Evolutionary conservation across 2,329 filamentous ascomycete species (phyloP).

Genomic region (Penicillium occitanis): DNA sequence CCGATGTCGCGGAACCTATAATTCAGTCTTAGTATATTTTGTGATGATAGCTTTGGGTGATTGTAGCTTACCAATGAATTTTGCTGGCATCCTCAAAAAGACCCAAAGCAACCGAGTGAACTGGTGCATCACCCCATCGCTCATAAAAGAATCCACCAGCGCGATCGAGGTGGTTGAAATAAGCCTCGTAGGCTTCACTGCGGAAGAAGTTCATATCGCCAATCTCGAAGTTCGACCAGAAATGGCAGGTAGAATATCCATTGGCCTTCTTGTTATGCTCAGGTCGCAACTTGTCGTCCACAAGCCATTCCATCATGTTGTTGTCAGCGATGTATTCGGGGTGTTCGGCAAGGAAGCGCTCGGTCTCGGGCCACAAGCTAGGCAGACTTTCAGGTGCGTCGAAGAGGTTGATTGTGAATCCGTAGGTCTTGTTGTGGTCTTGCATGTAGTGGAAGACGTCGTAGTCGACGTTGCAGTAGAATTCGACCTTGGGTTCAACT

Average conservation of each 20-base stretch:
- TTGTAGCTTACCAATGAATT: constrained; percentile 76
- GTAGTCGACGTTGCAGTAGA: constrained; percentile 98
- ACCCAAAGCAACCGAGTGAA: constrained; percentile 89
- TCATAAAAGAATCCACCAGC: constrained; percentile 98
- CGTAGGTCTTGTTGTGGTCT: constrained; percentile 98
- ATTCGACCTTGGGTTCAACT: constrained; percentile 96
- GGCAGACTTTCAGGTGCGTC: constrained; percentile 85
- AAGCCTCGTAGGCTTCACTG: constrained; percentile 85
- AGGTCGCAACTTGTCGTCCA: constrained; percentile 72
- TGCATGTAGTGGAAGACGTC: constrained; percentile 98
- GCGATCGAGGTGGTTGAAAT: constrained; percentile 91
- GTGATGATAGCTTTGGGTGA: neutral
- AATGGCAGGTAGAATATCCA: constrained; percentile 97
- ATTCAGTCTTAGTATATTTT: neutral
- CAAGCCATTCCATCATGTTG: constrained; percentile 85
- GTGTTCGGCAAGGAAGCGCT: constrained; percentile 83
- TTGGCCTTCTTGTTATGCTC: constrained; percentile 78
- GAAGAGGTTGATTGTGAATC: constrained; percentile 97
- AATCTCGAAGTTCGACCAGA: constrained; percentile 99
- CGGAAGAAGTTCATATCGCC: constrained; percentile 92
- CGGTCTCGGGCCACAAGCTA: constrained; percentile 91
- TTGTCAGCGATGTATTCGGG: constrained; percentile 77
- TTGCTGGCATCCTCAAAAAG: constrained; percentile 87
- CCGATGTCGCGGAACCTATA: constrained; percentile 96
- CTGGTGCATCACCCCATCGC: constrained; percentile 95